Conservation (phyloP, 768 basidiomycete species). For the Phylloporus arenicola region DNA sequence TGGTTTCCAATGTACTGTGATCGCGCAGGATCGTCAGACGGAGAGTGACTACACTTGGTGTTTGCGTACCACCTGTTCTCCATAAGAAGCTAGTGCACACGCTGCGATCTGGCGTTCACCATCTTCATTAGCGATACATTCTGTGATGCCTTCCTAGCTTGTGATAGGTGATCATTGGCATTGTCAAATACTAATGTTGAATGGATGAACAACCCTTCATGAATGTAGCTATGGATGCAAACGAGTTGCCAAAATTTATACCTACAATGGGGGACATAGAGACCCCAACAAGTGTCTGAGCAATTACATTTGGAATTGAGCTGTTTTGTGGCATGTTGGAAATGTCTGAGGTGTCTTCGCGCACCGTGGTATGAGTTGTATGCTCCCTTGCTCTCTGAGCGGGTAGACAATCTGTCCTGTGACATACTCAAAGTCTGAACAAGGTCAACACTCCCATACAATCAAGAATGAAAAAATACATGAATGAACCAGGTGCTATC, state of each 20-base stretch:
- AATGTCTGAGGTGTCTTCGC: not conserved
- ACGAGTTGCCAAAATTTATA: slow-evolving; percentile 95
- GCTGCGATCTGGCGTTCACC: slow-evolving; percentile 98
- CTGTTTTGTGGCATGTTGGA: slow-evolving; percentile 36
- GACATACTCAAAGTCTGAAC: no score
- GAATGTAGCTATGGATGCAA: slow-evolving; percentile 91
- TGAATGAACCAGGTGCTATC: not conserved
- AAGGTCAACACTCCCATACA: no score
- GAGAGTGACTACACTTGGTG: not conserved
- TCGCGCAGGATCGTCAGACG: slow-evolving; percentile 4
- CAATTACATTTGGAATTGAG: slow-evolving; percentile 47
- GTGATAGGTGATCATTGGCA: not conserved
- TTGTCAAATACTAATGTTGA: not conserved
- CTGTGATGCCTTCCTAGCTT: slow-evolving; percentile 77
- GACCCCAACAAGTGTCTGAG: slow-evolving; percentile 34
- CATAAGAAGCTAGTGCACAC: slow-evolving; percentile 84
- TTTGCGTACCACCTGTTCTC: slow-evolving; percentile 80
- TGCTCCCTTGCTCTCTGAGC: no score
- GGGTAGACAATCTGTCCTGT: no score
- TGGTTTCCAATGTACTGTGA: slow-evolving; percentile 91
- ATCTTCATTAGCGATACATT: slow-evolving; percentile 97
- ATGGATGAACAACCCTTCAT: slow-evolving; percentile 61
- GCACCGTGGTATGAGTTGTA: no score
- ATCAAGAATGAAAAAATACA: no score
- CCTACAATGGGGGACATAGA: slow-evolving; percentile 69